A percentile compares a stretch with the other conserved stretches of the same genome.
Evolutionary conservation across 306 rosid genomes (phyloP).

Genomic region (Lagenaria siceraria): DNA sequence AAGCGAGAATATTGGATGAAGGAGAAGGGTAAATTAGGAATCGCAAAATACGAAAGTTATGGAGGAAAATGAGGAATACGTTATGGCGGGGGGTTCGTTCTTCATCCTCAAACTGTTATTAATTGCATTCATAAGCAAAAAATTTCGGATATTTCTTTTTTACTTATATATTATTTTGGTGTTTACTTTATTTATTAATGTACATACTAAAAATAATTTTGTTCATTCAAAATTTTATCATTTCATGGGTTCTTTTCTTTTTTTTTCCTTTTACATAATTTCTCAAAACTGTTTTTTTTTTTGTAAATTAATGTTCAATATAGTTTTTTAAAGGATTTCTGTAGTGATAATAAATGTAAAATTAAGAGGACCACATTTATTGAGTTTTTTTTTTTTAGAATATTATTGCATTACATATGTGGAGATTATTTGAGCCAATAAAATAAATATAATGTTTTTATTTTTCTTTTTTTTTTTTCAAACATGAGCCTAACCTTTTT

Average conservation of each 20-base stretch:
- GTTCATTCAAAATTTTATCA: neutral
- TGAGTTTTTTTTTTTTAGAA: neutral
- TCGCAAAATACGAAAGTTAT: neutral
- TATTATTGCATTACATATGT: neutral
- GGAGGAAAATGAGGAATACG: constrained; percentile 12
- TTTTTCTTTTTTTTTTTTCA: too few relatives aligned
- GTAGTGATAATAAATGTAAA: neutral
- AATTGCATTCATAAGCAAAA: neutral
- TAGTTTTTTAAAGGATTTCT: neutral
- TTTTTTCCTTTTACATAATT: neutral
- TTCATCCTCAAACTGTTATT: constrained; percentile 8
- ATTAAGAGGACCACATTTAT: neutral
- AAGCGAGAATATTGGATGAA: constrained; percentile 7
- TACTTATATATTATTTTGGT: neutral
- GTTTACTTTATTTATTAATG: neutral
- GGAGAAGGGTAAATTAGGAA: constrained; percentile 10
- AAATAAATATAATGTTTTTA: too few relatives aligned
- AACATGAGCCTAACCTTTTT: too few relatives aligned
- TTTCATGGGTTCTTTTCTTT: neutral
- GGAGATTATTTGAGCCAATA: neutral
- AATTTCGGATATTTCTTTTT: neutral
- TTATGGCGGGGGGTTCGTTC: constrained; percentile 8
- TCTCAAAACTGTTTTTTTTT: neutral
- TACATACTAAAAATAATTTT: neutral
- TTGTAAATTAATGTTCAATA: neutral